Conservation (phyloP, 1,139 yeast species). For the Zygosaccharomyces pseudobailii region DNA sequence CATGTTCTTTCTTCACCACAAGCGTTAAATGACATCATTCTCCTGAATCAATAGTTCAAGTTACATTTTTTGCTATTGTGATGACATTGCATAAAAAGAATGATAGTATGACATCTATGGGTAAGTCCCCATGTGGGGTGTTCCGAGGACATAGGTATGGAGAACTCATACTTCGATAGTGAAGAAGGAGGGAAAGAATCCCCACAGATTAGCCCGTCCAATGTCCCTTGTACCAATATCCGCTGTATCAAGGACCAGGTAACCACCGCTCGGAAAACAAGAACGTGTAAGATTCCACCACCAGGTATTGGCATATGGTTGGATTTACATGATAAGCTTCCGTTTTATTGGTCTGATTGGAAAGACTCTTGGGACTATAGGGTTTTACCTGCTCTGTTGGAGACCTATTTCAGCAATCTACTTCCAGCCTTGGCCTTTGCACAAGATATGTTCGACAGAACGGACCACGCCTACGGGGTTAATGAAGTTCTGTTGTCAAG, state of each 20-base stretch:
- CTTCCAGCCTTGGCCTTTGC: constrained; percentile 96
- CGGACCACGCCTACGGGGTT: constrained; percentile 81
- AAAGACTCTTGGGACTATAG: constrained; percentile 79
- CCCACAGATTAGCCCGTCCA: no score
- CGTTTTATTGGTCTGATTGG: constrained; percentile 74
- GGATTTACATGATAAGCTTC: constrained; percentile 40
- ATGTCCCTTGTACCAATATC: no score
- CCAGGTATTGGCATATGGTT: constrained; percentile 33
- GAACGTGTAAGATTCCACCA: constrained; percentile 18
- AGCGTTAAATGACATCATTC: no score
- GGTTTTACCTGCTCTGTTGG: constrained; percentile 80
- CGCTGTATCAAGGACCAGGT: constrained; percentile 2
- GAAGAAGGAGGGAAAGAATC: no score
- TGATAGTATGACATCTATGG: no score
- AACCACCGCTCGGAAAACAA: not conserved
- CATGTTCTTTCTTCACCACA: no score
- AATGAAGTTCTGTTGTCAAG: constrained; percentile 82
- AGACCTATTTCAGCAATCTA: constrained; percentile 81
- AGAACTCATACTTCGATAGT: no score
- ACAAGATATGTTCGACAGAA: constrained; percentile 92
- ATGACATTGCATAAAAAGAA: no score
- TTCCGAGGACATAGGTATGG: no score
- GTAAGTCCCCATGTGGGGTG: no score
- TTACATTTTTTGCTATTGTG: no score
- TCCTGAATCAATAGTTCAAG: no score